Evolutionary conservation across 2,329 filamentous ascomycete genomes (phyloP).

Genomic region (Ceratocystis cacaofunesta): DNA sequence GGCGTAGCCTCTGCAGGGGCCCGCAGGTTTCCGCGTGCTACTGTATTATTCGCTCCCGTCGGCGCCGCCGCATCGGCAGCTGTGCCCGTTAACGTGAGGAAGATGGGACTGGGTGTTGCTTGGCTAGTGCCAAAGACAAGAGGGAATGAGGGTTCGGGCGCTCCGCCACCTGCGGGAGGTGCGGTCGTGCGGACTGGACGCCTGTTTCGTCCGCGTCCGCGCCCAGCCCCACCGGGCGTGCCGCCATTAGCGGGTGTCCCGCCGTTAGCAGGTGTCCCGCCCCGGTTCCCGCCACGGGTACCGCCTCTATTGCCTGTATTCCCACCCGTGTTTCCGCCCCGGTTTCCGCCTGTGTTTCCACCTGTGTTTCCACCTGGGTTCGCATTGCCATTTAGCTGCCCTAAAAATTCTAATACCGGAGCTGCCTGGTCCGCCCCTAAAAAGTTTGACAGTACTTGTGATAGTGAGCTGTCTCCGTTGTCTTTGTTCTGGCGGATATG

Average conservation of each 20-base stretch:
- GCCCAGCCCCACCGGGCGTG: background rate
- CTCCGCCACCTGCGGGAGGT: conserved; percentile 1
- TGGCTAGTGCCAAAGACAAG: background rate
- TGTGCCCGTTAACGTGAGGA: conserved; percentile 5
- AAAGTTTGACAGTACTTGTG: background rate
- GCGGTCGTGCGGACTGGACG: conserved; percentile 6
- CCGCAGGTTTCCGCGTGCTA: background rate
- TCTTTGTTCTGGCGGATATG: background rate
- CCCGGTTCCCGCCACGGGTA: background rate
- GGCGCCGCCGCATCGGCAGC: background rate
- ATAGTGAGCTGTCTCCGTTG: background rate
- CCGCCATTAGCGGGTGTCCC: background rate
- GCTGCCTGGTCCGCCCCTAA: background rate
- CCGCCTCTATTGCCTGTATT: background rate
- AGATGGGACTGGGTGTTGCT: conserved; percentile 13
- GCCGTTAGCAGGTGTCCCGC: background rate
- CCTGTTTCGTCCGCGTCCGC: background rate
- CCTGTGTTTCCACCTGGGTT: background rate
- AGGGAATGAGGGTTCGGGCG: background rate
- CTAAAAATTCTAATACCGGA: background rate
- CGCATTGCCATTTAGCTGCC: background rate
- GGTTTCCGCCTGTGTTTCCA: background rate
- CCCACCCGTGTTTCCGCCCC: background rate
- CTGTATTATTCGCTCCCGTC: background rate
- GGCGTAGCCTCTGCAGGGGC: background rate